Percentiles rank a stretch among this genome's conserved stretches.
These are phyloP conservation scores for Exserohilum rostratum DNA, from an alignment of 2,329 filamentous ascomycete species.

Conservation along the genomic window DNA sequence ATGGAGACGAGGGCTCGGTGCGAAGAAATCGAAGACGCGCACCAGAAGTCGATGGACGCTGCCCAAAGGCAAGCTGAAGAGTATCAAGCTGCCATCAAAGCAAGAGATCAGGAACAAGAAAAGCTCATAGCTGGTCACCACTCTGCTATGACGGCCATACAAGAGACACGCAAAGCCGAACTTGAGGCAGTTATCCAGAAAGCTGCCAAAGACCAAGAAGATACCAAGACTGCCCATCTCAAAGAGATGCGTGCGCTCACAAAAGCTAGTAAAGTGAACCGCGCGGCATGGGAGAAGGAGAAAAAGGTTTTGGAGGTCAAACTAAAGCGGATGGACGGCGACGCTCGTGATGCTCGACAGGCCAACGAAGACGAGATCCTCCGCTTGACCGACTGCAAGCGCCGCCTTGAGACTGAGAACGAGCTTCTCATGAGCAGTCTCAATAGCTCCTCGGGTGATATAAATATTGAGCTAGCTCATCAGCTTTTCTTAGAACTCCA, in stretches of 20 bases:
- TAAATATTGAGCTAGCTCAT: neutral
- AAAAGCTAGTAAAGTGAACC: neutral
- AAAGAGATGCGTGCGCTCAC: neutral
- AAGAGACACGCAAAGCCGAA: neutral
- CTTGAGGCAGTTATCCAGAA: neutral
- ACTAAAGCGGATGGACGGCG: neutral
- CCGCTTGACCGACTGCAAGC: neutral
- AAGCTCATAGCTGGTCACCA: neutral
- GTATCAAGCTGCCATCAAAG: neutral
- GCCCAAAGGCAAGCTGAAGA: neutral
- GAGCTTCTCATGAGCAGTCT: neutral
- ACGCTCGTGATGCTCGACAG: neutral
- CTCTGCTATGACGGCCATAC: neutral
- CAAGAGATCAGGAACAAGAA: neutral
- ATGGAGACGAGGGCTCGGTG: neutral
- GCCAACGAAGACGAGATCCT: neutral
- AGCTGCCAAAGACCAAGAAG: neutral
- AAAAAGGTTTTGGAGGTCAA: neutral
- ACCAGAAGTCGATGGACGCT: neutral
- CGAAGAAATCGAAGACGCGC: neutral
- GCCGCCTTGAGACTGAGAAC: neutral
- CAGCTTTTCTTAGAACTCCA: neutral
- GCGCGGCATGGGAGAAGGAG: neutral
- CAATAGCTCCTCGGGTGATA: neutral
- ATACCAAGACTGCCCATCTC: neutral